Conservation (phyloP, 192 early-diverging fungal genomes). For the Mortierella antarctica region DNA sequence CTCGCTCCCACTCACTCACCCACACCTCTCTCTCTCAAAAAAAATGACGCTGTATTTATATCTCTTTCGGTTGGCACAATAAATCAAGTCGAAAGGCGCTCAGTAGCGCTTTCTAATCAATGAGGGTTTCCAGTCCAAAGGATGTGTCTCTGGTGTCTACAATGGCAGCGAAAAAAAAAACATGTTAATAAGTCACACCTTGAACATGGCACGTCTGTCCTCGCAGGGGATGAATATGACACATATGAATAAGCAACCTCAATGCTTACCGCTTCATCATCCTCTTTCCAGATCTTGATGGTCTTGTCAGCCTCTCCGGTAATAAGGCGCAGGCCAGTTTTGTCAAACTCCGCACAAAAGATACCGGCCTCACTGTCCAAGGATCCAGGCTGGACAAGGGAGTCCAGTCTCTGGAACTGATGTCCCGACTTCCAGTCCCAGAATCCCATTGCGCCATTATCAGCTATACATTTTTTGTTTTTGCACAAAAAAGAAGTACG, state of each 20-base stretch:
- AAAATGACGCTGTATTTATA: background rate
- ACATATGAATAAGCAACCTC: background rate
- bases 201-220: no score
- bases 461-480: conserved; percentile 61
- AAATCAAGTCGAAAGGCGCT: background rate
- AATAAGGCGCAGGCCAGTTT: conserved; percentile 92
- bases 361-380: conserved; percentile 96
- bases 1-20: background rate
- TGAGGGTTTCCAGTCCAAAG: conserved; percentile 65
- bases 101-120: conserved; percentile 59
- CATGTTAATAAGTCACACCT: background rate
- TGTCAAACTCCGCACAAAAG: conserved; percentile 95
- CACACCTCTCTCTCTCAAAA: no score
- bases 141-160: conserved; percentile 66
- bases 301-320: conserved; percentile 99
- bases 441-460: conserved; percentile 97
- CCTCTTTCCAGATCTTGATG: conserved; percentile 97
- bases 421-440: conserved; percentile 98
- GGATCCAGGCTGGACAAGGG: conserved; percentile 94
- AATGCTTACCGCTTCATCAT: conserved; percentile 74
- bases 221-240: background rate
- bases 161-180: background rate
- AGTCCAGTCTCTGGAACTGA: conserved; percentile 92
- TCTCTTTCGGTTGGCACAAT: conserved; percentile 2
- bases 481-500: conserved; percentile 1